Percentiles rank a stretch among this genome's conserved stretches.
phyloP scores from a whole-genome alignment of 257 asterid species.

The Scutellaria minor region DNA sequence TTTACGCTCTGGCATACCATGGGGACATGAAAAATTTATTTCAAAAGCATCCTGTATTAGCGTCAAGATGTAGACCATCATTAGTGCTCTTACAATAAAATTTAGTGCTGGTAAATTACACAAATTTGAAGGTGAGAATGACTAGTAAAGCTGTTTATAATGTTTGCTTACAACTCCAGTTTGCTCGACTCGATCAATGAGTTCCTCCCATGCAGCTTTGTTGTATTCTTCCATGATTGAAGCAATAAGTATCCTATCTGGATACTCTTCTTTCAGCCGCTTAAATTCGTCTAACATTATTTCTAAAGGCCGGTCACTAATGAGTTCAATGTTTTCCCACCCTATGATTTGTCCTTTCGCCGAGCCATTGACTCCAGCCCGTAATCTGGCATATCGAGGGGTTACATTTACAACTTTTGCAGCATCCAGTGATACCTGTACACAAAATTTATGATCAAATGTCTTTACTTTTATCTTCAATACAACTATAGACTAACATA shows the following conservation, averaged over 20 bases:
- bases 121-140: not conserved
- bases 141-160: conserved; percentile 15
- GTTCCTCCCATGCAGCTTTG: conserved; percentile 94
- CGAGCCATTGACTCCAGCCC: conserved; percentile 82
- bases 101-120: not conserved
- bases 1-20: conserved; percentile 97
- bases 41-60: conserved; percentile 79
- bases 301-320: conserved; percentile 92
- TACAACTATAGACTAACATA: not conserved
- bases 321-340: conserved; percentile 93
- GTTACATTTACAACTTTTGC: conserved; percentile 90
- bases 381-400: conserved; percentile 88
- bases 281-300: conserved; percentile 87
- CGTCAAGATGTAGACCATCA: conserved; percentile 31
- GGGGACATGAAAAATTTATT: conserved; percentile 93
- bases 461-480: not conserved
- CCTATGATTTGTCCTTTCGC: conserved; percentile 88
- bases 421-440: conserved; percentile 90
- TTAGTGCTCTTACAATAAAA: not conserved
- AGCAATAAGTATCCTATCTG: conserved; percentile 93
- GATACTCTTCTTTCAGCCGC: conserved; percentile 84
- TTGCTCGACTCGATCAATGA: conserved; percentile 85
- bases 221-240: conserved; percentile 95
- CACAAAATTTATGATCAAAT: conserved; percentile 10
- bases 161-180: conserved; percentile 80